Percentiles rank a stretch among this genome's conserved stretches.
Evolutionary conservation across 2,329 filamentous ascomycete species (phyloP).

Genomic region (Helotiales sp.): DNA sequence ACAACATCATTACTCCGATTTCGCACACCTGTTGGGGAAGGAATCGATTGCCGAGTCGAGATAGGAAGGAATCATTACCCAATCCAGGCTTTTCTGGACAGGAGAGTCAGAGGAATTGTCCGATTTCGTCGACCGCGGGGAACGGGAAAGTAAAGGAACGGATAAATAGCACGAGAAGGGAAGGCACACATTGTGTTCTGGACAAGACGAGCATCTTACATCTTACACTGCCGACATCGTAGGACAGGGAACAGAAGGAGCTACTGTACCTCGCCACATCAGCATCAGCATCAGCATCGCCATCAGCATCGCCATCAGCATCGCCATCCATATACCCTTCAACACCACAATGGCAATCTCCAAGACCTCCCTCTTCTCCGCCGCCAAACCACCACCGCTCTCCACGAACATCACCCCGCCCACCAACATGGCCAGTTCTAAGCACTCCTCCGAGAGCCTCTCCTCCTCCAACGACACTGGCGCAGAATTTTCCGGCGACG

Average conservation of each 20-base stretch:
- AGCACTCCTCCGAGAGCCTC: slow-evolving; percentile 17
- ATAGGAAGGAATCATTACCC: neutral
- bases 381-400: neutral
- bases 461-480: slow-evolving; percentile 33
- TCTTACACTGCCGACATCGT: neutral
- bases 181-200: neutral
- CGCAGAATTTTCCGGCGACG: slow-evolving; percentile 60
- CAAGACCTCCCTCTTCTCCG: slow-evolving; percentile 1
- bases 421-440: neutral
- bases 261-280: neutral
- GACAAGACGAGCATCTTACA: neutral
- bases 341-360: neutral
- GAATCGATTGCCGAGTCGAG: neutral
- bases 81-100: too few species aligned
- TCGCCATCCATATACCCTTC: neutral
- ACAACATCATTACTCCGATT: neutral
- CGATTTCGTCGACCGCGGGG: neutral
- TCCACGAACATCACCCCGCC: neutral
- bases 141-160: too few species aligned
- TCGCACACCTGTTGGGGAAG: neutral
- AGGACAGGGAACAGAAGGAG: neutral
- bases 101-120: too few species aligned
- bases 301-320: too few species aligned
- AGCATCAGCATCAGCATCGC: too few species aligned
- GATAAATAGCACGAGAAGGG: neutral